These are phyloP conservation scores for Kodamaea restingae DNA, from an alignment of 805 yeast species.

Conservation along the genomic window DNA sequence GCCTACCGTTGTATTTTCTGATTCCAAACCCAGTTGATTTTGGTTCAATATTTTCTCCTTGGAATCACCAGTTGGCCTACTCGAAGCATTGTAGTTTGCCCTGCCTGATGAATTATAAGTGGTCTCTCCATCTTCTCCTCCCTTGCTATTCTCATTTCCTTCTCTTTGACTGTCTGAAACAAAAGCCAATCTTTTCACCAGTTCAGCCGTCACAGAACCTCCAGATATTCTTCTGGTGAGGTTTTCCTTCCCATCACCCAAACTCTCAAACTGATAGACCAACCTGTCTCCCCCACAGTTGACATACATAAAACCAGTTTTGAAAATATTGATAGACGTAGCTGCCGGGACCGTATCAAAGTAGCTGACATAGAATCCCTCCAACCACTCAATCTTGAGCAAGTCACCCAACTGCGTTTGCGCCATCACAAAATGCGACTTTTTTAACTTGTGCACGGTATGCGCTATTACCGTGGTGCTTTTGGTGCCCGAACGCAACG, in stretches of 20 bases:
- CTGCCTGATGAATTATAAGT: no score
- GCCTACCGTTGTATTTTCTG: no score
- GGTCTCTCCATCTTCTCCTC: no score
- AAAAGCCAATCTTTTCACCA: no score
- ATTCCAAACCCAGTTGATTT: no score
- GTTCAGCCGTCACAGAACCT: no score
- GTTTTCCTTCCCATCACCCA: constrained; percentile 58
- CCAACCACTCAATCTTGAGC: constrained; percentile 53
- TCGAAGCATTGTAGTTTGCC: no score
- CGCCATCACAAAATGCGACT: constrained; percentile 52
- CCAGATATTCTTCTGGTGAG: constrained; percentile 11
- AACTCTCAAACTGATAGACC: constrained; percentile 72
- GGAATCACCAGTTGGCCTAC: no score
- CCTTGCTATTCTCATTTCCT: no score
- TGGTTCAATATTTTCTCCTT: no score
- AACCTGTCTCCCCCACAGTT: constrained; percentile 60
- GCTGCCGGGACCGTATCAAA: constrained; percentile 74
- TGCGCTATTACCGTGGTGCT: constrained; percentile 46
- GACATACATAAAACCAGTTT: constrained; percentile 72
- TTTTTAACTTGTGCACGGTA: constrained; percentile 62
- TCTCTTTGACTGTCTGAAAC: no score
- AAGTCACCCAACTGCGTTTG: constrained; percentile 75
- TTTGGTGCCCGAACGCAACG: constrained; percentile 35
- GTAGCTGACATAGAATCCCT: constrained; percentile 54
- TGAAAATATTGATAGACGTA: constrained; percentile 54